Conservation (phyloP, 139 green algal genomes). For the Closterium sp. region DNA sequence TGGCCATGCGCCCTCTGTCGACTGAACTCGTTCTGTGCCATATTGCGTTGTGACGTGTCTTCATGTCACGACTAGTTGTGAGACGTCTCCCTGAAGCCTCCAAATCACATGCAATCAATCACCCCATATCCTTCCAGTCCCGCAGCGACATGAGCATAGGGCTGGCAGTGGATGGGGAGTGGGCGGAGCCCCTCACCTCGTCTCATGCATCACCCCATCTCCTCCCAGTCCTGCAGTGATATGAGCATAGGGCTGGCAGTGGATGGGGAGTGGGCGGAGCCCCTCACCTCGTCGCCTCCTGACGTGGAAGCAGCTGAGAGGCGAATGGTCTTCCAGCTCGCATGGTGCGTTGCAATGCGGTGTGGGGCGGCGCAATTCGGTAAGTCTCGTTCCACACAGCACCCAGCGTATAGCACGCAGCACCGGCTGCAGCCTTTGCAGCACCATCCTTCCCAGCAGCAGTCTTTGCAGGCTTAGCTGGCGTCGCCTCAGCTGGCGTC, state of each 20-base stretch:
- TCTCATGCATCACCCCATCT: background rate
- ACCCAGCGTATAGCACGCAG: no score
- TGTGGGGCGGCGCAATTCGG: no score
- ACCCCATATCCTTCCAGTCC: background rate
- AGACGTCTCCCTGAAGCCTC: no score
- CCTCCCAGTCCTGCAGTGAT: background rate
- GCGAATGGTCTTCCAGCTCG: constrained; percentile 48
- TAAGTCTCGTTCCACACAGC: no score
- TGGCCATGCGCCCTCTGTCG: background rate
- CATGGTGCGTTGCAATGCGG: constrained; percentile 40
- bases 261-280: constrained; percentile 56
- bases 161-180: constrained; percentile 55
- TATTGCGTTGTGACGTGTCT: background rate
- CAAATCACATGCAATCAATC: background rate
- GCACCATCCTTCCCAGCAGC: no score
- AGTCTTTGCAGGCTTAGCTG: no score
- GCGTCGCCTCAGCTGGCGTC: no score
- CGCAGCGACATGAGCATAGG: constrained; percentile 44
- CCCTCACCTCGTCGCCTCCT: constrained; percentile 15
- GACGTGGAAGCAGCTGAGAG: constrained; percentile 54
- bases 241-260: constrained; percentile 56
- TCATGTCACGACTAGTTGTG: background rate
- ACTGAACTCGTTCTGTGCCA: background rate
- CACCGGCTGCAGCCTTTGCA: no score
- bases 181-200: constrained; percentile 46